These are phyloP conservation scores for Acrodontium crateriforme DNA, from an alignment of 2,329 filamentous ascomycete species.

Conservation along the genomic window DNA sequence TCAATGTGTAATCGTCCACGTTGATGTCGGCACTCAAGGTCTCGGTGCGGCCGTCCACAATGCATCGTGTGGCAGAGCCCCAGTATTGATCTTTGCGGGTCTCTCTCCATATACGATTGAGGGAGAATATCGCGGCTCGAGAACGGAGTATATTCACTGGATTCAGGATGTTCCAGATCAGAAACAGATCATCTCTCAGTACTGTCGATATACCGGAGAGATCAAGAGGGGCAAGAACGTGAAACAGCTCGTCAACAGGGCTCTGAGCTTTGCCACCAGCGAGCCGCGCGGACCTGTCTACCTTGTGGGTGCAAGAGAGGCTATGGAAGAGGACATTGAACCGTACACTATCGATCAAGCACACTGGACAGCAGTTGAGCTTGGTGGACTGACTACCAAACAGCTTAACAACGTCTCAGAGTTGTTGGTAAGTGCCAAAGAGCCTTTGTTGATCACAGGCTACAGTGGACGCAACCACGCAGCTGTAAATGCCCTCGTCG, in stretches of 20 bases:
- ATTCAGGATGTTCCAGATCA: slow-evolving; percentile 75
- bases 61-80: slow-evolving; percentile 58
- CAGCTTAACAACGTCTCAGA: slow-evolving; percentile 48
- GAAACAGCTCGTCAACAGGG: slow-evolving; percentile 79
- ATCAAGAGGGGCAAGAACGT: slow-evolving; percentile 74
- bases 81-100: slow-evolving; percentile 66
- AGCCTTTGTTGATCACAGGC: slow-evolving; percentile 57
- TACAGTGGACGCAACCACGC: slow-evolving; percentile 57
- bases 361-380: slow-evolving; percentile 57
- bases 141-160: slow-evolving; percentile 79
- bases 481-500: slow-evolving; percentile 47
- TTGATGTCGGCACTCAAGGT: slow-evolving; percentile 70
- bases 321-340: slow-evolving; percentile 73
- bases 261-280: slow-evolving; percentile 65
- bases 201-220: slow-evolving; percentile 71
- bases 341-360: slow-evolving; percentile 55
- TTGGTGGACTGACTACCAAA: slow-evolving; percentile 44
- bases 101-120: slow-evolving; percentile 64
- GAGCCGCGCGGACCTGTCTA: slow-evolving; percentile 72
- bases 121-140: slow-evolving; percentile 61
- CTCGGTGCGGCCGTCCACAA: slow-evolving; percentile 69
- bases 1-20: slow-evolving; percentile 66
- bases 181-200: slow-evolving; percentile 67
- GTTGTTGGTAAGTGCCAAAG: slow-evolving; percentile 48
- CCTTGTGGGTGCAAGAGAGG: slow-evolving; percentile 61